Base-by-base conservation (phyloP, 2,329 filamentous ascomycete genomes). In the Monilinia fructicola region DNA sequence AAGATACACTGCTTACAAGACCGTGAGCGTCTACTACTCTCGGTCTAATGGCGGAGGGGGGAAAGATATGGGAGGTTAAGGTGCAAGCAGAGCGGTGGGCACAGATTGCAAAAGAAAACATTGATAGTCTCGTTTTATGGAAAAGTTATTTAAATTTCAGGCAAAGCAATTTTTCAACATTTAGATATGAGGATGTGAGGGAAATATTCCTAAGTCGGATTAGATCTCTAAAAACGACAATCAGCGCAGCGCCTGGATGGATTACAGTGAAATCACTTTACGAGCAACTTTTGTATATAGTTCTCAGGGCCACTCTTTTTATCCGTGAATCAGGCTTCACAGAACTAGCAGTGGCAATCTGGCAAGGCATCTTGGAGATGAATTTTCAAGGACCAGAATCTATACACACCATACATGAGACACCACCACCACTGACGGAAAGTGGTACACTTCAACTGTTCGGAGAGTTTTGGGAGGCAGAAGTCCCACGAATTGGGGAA, bases 391-490 rank as follows among this genome's bases (percentile, higher is more conserved):
- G 81, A 3, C 87, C 90, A 12, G n/a, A 50, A 14, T 14, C 31
- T 21, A 38, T 50, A 7, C n/a, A 16, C 14, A 48, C n/a, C 10
- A 46, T 26, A 35, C 1, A 61, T 38, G 58, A 50, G 44, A 52
- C 23, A 26, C 31, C 44, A 6, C 31, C 44, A 6, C 56, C 73
- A 52, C 70, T 72, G 2, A 42, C 56, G 16, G 44, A 60, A 31
- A 35, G 48, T 12, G 64, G 72, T 14, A 71, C 69, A n/a, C 56
- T 71, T 12, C 70, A 71, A 6, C 60, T 81, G 0, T 90, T 97
- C 69, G 80, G 85, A 58, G 83, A 88, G 2, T 97, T 95, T 70
- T 98, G 95, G 95, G 92, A 97, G 67, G 91, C 87, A 66, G 94
- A 97, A 74, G 83, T 87, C 0, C 81, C 90, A 0, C 85, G 94